Conservation (phyloP, 176 grass and related monocot genomes). For the Phoenix dactylifera region DNA sequence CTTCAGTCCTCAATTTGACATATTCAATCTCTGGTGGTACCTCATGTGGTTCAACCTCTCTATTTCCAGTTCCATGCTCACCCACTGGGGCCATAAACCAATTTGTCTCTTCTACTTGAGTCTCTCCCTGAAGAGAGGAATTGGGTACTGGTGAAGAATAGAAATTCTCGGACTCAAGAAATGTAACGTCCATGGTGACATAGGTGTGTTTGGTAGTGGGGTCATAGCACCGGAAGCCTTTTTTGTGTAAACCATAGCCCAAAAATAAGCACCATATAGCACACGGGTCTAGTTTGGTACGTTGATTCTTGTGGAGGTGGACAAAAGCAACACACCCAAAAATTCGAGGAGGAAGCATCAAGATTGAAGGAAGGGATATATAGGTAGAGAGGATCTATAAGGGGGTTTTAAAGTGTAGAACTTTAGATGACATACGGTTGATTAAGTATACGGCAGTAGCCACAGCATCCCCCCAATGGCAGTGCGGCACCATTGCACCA, state of each 20-base stretch:
- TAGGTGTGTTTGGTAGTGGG: background rate
- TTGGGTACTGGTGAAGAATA: background rate
- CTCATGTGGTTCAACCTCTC: too few species aligned
- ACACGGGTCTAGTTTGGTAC: constrained; percentile 2
- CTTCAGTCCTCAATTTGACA: too few species aligned
- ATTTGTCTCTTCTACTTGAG: too few species aligned
- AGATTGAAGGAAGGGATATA: background rate
- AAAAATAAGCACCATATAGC: background rate
- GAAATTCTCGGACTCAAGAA: background rate
- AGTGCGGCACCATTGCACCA: too few species aligned
- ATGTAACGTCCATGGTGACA: constrained; percentile 5
- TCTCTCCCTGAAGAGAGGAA: background rate
- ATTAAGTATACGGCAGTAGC: background rate
- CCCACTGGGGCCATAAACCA: too few species aligned
- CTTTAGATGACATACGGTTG: background rate
- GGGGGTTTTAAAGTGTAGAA: background rate
- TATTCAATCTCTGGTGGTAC: too few species aligned
- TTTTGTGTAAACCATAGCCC: background rate
- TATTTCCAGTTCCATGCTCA: too few species aligned
- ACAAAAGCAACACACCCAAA: background rate
- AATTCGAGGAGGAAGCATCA: background rate
- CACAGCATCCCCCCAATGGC: too few species aligned
- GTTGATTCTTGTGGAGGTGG: background rate
- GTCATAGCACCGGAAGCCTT: background rate
- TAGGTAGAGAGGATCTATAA: too few species aligned